Conservation (phyloP, 805 yeast species). For the Barnettozyma californica region DNA sequence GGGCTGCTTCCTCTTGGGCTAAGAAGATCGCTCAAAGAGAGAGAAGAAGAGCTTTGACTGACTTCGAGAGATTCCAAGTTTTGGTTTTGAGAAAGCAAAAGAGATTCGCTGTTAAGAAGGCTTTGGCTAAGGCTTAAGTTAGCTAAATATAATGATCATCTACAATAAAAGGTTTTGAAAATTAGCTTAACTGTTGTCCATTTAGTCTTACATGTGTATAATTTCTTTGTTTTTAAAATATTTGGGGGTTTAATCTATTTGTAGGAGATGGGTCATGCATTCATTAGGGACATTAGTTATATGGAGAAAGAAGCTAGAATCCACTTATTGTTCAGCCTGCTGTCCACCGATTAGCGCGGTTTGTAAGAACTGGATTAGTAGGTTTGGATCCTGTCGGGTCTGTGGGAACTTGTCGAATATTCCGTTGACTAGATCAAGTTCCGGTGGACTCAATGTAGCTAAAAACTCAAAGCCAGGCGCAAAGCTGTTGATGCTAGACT, state of each 20-base stretch:
- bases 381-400: constrained; percentile 16
- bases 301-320: not conserved
- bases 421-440: constrained; percentile 16
- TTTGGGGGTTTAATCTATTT: not conserved
- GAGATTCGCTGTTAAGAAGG: constrained; percentile 91
- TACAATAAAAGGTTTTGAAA: constrained; percentile 23
- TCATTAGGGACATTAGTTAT: not conserved
- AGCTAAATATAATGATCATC: constrained; percentile 11
- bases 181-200: constrained; percentile 14
- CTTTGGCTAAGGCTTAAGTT: constrained; percentile 86
- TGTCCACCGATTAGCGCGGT: constrained; percentile 3
- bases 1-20: constrained; percentile 96
- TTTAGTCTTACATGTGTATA: constrained; percentile 13
- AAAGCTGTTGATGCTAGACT: not conserved
- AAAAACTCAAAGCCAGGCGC: constrained; percentile 16
- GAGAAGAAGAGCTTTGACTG: constrained; percentile 88
- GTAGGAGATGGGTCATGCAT: not conserved
- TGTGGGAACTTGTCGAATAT: constrained; percentile 21
- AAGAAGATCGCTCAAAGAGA: constrained; percentile 94
- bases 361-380: constrained; percentile 19
- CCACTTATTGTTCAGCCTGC: not conserved
- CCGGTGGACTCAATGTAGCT: constrained; percentile 14
- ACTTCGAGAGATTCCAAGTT: constrained; percentile 99
- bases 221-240: constrained; percentile 14
- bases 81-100: constrained; percentile 96